Evolutionary conservation across 805 yeast genomes (phyloP).

Genomic region (Saturnispora serradocipensis): DNA sequence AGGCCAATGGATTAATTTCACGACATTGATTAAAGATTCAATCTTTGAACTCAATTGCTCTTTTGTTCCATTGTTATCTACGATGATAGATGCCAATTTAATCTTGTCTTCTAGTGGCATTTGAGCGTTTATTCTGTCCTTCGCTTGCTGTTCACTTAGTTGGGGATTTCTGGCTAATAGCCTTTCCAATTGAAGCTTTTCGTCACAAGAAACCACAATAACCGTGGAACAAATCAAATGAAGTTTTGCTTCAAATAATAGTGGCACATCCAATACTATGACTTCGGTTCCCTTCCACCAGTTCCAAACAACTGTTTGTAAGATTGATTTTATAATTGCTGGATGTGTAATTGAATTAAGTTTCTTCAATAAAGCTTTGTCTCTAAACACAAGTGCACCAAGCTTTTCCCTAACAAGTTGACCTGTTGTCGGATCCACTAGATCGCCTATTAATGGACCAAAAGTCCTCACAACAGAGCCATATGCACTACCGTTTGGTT

Average conservation of each 20-base stretch:
- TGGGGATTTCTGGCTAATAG: conserved; percentile 60
- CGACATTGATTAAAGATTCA: conserved; percentile 28
- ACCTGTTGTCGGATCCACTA: conserved; percentile 41
- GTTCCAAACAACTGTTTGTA: conserved; percentile 41
- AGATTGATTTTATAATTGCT: conserved; percentile 63
- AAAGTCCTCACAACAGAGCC: conserved; percentile 55
- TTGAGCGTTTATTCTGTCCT: conserved; percentile 66
- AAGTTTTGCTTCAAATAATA: conserved; percentile 73
- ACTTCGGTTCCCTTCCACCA: conserved; percentile 51
- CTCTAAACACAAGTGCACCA: conserved; percentile 66
- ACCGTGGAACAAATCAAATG: conserved; percentile 63
- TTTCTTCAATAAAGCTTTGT: conserved; percentile 42
- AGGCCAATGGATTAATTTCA: background rate
- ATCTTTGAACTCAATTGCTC: conserved; percentile 36
- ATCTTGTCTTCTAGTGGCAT: conserved; percentile 55
- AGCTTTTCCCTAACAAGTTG: conserved; percentile 61
- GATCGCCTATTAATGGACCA: conserved; percentile 32
- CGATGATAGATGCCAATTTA: conserved; percentile 50
- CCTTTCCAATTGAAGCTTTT: conserved; percentile 51
- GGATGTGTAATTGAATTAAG: conserved; percentile 83
- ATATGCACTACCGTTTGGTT: conserved; percentile 71
- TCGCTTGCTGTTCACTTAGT: conserved; percentile 55
- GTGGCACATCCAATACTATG: conserved; percentile 82
- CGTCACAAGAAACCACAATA: conserved; percentile 57
- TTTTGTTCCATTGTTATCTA: conserved; percentile 50